These are phyloP conservation scores for Coccomyxa sp. DNA, from an alignment of 139 green algal genomes.

Conservation along the genomic window DNA sequence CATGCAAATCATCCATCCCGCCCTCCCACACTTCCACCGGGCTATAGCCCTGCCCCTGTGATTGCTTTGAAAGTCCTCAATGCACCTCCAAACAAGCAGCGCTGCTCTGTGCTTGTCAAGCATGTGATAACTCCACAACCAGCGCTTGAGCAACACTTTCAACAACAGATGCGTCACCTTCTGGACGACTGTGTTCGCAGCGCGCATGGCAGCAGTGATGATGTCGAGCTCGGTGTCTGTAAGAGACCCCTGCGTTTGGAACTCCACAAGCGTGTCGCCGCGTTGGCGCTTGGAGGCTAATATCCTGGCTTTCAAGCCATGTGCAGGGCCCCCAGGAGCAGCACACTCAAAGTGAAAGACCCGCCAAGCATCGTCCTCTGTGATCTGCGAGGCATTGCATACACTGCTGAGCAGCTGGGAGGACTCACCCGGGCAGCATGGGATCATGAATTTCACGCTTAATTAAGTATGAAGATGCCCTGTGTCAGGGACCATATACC, in stretches of 20 bases:
- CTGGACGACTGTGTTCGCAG: not conserved
- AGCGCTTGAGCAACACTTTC: not conserved
- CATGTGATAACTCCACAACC: not conserved
- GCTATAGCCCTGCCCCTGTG: not conserved
- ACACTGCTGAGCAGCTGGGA: not conserved
- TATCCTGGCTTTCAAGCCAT: not conserved
- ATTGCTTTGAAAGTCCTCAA: not conserved
- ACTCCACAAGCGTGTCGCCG: not conserved
- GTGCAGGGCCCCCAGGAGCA: not conserved
- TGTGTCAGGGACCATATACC: too few relatives aligned
- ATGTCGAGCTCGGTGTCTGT: not conserved
- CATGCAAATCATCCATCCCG: not conserved
- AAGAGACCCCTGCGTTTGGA: constrained; percentile 6
- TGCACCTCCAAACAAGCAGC: not conserved
- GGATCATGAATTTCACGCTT: not conserved
- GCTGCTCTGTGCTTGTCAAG: not conserved
- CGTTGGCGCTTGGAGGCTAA: not conserved
- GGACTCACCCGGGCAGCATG: not conserved
- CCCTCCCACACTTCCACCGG: not conserved
- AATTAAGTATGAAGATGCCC: not conserved
- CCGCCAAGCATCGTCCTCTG: not conserved
- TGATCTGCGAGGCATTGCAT: not conserved
- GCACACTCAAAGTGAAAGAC: not conserved
- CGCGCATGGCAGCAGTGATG: constrained; percentile 6
- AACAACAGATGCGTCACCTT: not conserved